phyloP scores from a whole-genome alignment of 768 basidiomycete genomes.

The Arthromyces matolae region DNA sequence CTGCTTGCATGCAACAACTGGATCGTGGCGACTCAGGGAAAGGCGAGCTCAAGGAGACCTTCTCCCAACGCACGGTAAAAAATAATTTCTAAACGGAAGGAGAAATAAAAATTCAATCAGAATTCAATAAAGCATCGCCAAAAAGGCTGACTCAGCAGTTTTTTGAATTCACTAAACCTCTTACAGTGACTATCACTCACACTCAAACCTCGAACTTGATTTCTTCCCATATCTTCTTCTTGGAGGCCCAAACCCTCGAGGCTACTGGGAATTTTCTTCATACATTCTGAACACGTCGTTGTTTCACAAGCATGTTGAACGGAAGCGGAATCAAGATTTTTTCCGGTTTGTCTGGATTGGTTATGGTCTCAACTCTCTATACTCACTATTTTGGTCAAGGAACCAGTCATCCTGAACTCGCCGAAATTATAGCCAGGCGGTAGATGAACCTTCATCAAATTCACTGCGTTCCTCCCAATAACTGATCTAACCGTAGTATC shows the following conservation, averaged over 20 bases:
- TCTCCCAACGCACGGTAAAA: too few relatives aligned
- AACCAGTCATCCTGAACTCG: conserved; percentile 93
- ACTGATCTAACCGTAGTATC: conserved; percentile 50
- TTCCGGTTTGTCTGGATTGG: conserved; percentile 35
- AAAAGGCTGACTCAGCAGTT: conserved; percentile 11
- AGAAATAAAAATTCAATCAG: too few relatives aligned
- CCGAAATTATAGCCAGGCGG: conserved; percentile 91
- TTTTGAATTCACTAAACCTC: conserved; percentile 3
- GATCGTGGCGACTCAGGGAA: too few relatives aligned
- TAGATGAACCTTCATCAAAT: conserved; percentile 34
- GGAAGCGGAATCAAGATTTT: conserved; percentile 57
- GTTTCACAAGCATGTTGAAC: conserved; percentile 38
- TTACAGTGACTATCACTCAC: too few relatives aligned
- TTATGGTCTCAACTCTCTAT: not conserved
- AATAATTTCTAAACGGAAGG: too few relatives aligned
- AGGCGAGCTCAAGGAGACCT: too few relatives aligned
- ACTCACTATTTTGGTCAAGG: conserved; percentile 42
- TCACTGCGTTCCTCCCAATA: conserved; percentile 17
- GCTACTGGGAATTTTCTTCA: conserved; percentile 1
- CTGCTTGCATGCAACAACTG: too few relatives aligned
- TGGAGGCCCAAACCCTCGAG: too few relatives aligned
- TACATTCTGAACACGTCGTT: conserved; percentile 4
- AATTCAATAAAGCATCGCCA: not conserved
- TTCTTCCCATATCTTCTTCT: too few relatives aligned
- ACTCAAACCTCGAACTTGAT: too few relatives aligned